These are phyloP conservation scores for Rhazya stricta DNA, from an alignment of 257 asterid species.

Conservation along the genomic window DNA sequence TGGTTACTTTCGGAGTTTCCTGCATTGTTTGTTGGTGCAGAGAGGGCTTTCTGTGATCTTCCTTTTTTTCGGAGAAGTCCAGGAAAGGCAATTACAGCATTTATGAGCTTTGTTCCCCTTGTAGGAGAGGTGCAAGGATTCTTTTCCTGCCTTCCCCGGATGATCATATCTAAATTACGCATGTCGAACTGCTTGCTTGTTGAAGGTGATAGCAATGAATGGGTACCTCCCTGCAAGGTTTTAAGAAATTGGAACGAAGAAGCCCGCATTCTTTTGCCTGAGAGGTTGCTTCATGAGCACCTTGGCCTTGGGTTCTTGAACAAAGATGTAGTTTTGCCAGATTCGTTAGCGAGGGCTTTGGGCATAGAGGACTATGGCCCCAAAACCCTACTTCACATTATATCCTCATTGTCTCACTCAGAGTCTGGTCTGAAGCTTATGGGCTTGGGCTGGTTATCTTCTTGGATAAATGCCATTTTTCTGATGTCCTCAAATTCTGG, in stretches of 20 bases:
- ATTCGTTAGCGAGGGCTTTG: constrained; percentile 73
- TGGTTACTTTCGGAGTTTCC: constrained; percentile 90
- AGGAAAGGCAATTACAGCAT: constrained; percentile 73
- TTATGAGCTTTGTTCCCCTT: constrained; percentile 86
- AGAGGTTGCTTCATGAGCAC: constrained; percentile 63
- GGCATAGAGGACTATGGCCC: constrained; percentile 94
- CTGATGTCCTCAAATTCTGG: constrained; percentile 37
- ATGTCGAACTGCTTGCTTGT: constrained; percentile 70
- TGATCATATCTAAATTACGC: constrained; percentile 75
- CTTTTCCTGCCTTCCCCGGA: constrained; percentile 73
- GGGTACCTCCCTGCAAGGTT: constrained; percentile 94
- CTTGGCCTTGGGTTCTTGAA: constrained; percentile 84
- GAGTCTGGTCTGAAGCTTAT: constrained; percentile 51
- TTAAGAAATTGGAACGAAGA: constrained; percentile 83
- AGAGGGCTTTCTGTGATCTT: constrained; percentile 68
- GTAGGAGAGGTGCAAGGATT: constrained; percentile 93
- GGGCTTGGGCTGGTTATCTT: constrained; percentile 77
- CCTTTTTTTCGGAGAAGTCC: constrained; percentile 63
- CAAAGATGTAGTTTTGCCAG: constrained; percentile 72
- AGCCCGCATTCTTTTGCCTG: constrained; percentile 61
- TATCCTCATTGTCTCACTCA: constrained; percentile 57
- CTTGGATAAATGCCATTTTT: constrained; percentile 65
- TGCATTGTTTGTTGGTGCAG: constrained; percentile 69
- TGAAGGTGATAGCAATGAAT: constrained; percentile 51
- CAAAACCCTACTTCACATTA: constrained; percentile 43